These are phyloP conservation scores for Aspergillus nanangensis DNA, from an alignment of 495 filamentous ascomycete genomes.

Conservation along the genomic window DNA sequence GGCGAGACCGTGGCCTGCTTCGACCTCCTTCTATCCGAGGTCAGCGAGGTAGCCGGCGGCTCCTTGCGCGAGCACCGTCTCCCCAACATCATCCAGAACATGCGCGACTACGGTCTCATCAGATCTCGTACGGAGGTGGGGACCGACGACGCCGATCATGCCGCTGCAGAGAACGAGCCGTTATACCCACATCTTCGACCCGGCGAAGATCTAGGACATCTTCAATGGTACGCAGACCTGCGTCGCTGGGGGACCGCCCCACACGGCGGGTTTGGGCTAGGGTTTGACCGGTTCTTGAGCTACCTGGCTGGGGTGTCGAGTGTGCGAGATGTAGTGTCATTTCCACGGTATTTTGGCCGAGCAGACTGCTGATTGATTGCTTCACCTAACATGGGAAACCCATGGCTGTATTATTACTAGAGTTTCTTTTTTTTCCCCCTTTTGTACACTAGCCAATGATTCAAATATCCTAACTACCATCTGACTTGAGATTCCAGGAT, in stretches of 20 bases:
- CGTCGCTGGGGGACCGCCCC: slow-evolving; percentile 89
- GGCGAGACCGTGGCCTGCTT: slow-evolving; percentile 81
- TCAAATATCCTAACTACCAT: too few species aligned
- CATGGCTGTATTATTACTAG: background rate
- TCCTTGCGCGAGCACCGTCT: slow-evolving; percentile 90
- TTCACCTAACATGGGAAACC: too few species aligned
- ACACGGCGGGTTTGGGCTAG: slow-evolving; percentile 94
- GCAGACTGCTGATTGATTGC: slow-evolving; percentile 79
- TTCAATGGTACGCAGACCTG: slow-evolving; percentile 94
- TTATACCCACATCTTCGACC: slow-evolving; percentile 35
- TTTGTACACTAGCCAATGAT: too few species aligned
- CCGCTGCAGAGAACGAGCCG: slow-evolving; percentile 10
- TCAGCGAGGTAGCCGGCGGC: slow-evolving; percentile 87
- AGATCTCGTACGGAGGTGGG: slow-evolving; percentile 15
- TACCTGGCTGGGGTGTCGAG: slow-evolving; percentile 83
- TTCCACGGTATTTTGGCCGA: slow-evolving; percentile 85
- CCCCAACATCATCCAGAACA: slow-evolving; percentile 62
- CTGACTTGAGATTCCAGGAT: too few species aligned
- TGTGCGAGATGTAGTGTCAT: slow-evolving; percentile 81
- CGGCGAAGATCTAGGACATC: slow-evolving; percentile 45
- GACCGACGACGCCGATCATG: background rate
- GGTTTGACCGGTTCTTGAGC: slow-evolving; percentile 84
- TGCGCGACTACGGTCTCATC: slow-evolving; percentile 60
- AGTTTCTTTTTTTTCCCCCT: background rate
- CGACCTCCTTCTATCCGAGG: slow-evolving; percentile 85